phyloP scores from a whole-genome alignment of 495 filamentous ascomycete genomes.

The Trichoderma virens region DNA sequence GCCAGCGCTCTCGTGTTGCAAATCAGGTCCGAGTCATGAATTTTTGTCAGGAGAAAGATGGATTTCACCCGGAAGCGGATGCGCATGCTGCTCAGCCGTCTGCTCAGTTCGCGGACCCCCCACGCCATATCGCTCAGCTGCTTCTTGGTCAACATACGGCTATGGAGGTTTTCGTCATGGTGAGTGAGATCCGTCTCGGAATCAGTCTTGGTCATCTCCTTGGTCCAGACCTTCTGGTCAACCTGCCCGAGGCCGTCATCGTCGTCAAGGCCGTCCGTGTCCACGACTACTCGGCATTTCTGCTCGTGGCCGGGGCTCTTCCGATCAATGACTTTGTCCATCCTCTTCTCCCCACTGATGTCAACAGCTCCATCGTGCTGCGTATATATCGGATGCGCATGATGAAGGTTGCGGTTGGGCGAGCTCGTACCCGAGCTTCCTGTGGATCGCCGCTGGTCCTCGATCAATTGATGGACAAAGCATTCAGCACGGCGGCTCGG shows the following conservation, averaged over 20 bases:
- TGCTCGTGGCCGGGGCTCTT: conserved; percentile 20
- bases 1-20: conserved; percentile 67
- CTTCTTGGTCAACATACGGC: conserved; percentile 73
- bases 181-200: conserved; percentile 21
- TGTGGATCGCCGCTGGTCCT: conserved; percentile 31
- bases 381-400: conserved; percentile 14
- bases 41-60: conserved; percentile 86
- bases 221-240: conserved; percentile 39
- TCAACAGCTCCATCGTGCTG: conserved; percentile 16
- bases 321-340: conserved; percentile 25
- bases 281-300: conserved; percentile 14
- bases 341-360: conserved; percentile 20
- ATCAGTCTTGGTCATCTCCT: conserved; percentile 22
- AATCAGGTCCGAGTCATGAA: conserved; percentile 75
- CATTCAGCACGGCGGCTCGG: conserved; percentile 55
- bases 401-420: conserved; percentile 9
- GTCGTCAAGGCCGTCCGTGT: conserved; percentile 19
- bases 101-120: conserved; percentile 84
- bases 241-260: conserved; percentile 28
- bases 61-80: conserved; percentile 73
- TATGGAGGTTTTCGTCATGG: conserved; percentile 29
- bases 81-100: conserved; percentile 70
- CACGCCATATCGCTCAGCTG: conserved; percentile 94
- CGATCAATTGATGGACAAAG: conserved; percentile 77
- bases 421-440: conserved; percentile 2